These are phyloP conservation scores for Leptographium lundbergii DNA, from an alignment of 2,329 filamentous ascomycete species.

Conservation along the genomic window DNA sequence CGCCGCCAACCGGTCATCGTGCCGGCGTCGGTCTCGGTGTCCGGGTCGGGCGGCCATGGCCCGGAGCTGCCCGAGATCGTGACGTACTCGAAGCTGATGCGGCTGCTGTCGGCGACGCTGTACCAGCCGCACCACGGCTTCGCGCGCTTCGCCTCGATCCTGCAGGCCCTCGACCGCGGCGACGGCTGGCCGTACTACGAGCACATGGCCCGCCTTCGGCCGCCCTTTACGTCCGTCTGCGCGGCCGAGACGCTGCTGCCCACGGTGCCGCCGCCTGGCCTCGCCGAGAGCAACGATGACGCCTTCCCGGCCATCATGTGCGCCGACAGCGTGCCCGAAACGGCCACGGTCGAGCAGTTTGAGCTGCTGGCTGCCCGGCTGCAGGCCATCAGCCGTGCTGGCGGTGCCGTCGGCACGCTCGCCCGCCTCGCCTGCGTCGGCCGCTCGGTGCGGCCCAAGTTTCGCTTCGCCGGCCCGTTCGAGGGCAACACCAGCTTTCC, in stretches of 20 bases:
- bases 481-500: slow-evolving; percentile 23
- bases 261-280: slow-evolving; percentile 17
- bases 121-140: slow-evolving; percentile 33
- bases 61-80: slow-evolving; percentile 34
- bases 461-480: slow-evolving; percentile 23
- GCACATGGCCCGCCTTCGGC: slow-evolving; percentile 13
- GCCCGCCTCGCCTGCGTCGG: slow-evolving; percentile 28
- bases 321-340: slow-evolving; percentile 23
- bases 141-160: slow-evolving; percentile 26
- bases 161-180: slow-evolving; percentile 29
- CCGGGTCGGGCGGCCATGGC: slow-evolving; percentile 10
- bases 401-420: slow-evolving; percentile 29
- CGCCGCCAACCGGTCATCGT: slow-evolving; percentile 31
- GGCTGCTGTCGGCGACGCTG: slow-evolving; percentile 27
- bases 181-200: slow-evolving; percentile 32
- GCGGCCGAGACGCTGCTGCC: slow-evolving; percentile 18
- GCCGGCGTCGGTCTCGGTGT: slow-evolving; percentile 8
- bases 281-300: slow-evolving; percentile 24
- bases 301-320: slow-evolving; percentile 34
- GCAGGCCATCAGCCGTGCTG: slow-evolving; percentile 23
- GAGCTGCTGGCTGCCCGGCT: slow-evolving; percentile 21
- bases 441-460: slow-evolving; percentile 24
- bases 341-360: slow-evolving; percentile 22
- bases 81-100: slow-evolving; percentile 34
- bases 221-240: slow-evolving; percentile 17